Evolutionary conservation across 257 asterid species (phyloP).

Genomic region (Salvia splendens): DNA sequence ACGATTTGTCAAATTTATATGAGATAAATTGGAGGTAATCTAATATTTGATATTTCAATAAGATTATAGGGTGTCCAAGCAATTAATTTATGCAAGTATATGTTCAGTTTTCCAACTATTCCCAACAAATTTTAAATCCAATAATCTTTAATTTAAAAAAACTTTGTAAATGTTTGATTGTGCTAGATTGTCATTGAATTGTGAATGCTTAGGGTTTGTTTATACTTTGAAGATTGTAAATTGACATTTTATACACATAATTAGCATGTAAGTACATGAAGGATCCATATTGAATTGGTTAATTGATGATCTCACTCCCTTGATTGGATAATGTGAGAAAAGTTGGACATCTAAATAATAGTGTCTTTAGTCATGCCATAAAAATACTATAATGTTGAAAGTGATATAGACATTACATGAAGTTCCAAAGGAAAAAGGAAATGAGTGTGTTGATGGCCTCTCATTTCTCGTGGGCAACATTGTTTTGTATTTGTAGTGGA

Average conservation of each 20-base stretch:
- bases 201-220: too few relatives aligned
- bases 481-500: slow-evolving; percentile 22
- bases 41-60: too few relatives aligned
- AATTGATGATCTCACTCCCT: not conserved
- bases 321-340: slow-evolving; percentile 31
- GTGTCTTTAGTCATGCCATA: slow-evolving; percentile 40
- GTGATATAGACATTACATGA: slow-evolving; percentile 35
- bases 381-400: slow-evolving; percentile 25
- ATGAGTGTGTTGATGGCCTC: slow-evolving; percentile 37
- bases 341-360: slow-evolving; percentile 36
- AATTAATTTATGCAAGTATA: too few relatives aligned
- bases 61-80: too few relatives aligned
- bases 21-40: not conserved
- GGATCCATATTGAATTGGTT: not conserved
- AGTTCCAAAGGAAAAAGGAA: slow-evolving; percentile 36
- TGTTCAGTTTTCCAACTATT: too few relatives aligned
- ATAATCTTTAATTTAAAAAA: too few relatives aligned
- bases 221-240: too few relatives aligned
- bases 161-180: too few relatives aligned
- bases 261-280: too few relatives aligned
- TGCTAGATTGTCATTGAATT: too few relatives aligned
- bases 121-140: too few relatives aligned
- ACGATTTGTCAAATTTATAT: not conserved
- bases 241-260: too few relatives aligned
- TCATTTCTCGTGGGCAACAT: slow-evolving; percentile 41